Evolutionary conservation across 1,284 basidiomycete genomes (phyloP).

Genomic region (Cutaneotrichosporon sp.): DNA sequence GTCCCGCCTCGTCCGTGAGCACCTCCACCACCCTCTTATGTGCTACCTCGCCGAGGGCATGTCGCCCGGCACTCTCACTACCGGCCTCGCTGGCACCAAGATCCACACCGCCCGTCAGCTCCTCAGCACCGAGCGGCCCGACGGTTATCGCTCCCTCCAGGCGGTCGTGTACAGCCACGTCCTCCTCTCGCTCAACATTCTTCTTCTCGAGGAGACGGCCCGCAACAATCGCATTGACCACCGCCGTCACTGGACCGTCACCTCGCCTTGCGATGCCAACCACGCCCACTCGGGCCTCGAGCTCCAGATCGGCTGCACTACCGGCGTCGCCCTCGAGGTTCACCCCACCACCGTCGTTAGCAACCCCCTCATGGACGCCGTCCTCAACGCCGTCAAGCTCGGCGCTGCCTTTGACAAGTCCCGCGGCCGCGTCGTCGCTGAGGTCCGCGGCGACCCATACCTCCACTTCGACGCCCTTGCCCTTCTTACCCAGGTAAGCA

Average conservation of each 20-base stretch:
- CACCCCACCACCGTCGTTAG: conserved; percentile 25
- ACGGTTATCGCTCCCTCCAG: conserved; percentile 26
- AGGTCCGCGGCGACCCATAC: conserved; percentile 11
- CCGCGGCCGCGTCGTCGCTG: conserved; percentile 20
- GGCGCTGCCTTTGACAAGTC: conserved; percentile 14
- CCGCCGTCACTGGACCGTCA: conserved; percentile 21
- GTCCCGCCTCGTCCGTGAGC: conserved; percentile 22
- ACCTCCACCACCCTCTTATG: conserved; percentile 25
- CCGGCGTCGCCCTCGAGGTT: conserved; percentile 22
- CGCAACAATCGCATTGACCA: conserved; percentile 22
- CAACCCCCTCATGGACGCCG: conserved; percentile 23
- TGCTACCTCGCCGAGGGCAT: conserved; percentile 27
- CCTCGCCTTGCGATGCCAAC: conserved; percentile 7
- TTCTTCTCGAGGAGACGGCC: conserved; percentile 21
- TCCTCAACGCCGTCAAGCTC: conserved; percentile 16
- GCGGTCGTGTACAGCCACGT: conserved; percentile 20
- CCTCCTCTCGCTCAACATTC: conserved; percentile 21
- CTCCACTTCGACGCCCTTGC: conserved; percentile 24
- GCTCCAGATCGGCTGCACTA: conserved; percentile 17
- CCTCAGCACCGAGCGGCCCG: conserved; percentile 19
- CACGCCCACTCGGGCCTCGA: conserved; percentile 12
- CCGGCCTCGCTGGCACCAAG: conserved; percentile 15
- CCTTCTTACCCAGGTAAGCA: conserved; percentile 22
- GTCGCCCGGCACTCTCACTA: conserved; percentile 9
- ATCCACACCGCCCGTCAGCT: conserved; percentile 18